Conservation (phyloP, 2,329 filamentous ascomycete genomes). For the Claviceps purpurea region DNA sequence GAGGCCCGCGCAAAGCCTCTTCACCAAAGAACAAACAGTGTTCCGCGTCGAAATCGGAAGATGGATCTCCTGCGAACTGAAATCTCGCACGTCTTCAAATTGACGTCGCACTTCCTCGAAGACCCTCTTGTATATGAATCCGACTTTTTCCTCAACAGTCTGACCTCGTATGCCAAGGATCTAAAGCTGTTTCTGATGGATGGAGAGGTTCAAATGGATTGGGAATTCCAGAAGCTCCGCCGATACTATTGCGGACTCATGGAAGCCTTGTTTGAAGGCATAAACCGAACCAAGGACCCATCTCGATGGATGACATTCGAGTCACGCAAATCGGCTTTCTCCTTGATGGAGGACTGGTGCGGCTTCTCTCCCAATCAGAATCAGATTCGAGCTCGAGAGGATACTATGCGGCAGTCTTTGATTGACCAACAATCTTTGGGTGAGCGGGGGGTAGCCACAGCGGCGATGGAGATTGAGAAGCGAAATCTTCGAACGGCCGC, state of each 20-base stretch:
- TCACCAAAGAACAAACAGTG: conserved; percentile 76
- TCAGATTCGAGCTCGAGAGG: conserved; percentile 69
- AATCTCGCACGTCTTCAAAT: conserved; percentile 89
- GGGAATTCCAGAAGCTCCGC: conserved; percentile 82
- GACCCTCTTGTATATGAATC: conserved; percentile 67
- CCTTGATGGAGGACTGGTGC: conserved; percentile 98
- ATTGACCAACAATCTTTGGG: conserved; percentile 66
- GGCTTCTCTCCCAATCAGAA: conserved; percentile 86
- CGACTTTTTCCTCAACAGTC: conserved; percentile 80
- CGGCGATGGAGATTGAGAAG: conserved; percentile 94
- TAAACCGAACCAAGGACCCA: conserved; percentile 73
- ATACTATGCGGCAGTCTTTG: conserved; percentile 74
- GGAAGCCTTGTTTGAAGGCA: conserved; percentile 84
- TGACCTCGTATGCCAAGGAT: conserved; percentile 82
- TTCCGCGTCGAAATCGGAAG: conserved; percentile 64
- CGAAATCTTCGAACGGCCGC: conserved; percentile 81
- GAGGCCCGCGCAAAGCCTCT: conserved; percentile 77
- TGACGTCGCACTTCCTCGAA: conserved; percentile 81
- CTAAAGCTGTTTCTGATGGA: conserved; percentile 92
- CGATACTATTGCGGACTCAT: conserved; percentile 90
- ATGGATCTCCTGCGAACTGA: conserved; percentile 84
- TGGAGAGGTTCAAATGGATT: conserved; percentile 84
- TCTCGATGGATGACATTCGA: conserved; percentile 97
- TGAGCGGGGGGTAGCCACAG: conserved; percentile 66
- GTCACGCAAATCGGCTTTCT: conserved; percentile 85